Evolutionary conservation across 768 basidiomycete genomes (phyloP).

Genomic region (Naganishia vaughanmartiniae): DNA sequence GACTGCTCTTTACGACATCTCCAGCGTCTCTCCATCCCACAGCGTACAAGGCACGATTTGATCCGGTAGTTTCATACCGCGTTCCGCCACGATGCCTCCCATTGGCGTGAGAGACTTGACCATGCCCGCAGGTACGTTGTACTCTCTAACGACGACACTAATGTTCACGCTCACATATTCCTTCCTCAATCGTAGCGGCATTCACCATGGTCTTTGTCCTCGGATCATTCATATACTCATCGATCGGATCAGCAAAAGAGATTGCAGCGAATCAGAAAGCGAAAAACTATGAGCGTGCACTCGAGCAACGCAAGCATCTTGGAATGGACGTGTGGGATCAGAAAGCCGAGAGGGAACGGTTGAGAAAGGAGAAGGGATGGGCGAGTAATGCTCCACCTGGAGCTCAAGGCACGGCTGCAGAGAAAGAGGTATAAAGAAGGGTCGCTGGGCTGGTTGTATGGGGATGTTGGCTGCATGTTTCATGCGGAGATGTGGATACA

Average conservation of each 20-base stretch:
- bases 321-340: constrained; percentile 38
- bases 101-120: constrained; percentile 12
- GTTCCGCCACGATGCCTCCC: background rate
- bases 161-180: background rate
- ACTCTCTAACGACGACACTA: background rate
- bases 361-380: constrained; percentile 26
- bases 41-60: no score
- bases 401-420: background rate
- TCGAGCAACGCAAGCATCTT: constrained; percentile 33
- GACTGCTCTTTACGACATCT: no score
- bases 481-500: background rate
- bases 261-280: constrained; percentile 35
- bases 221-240: constrained; percentile 38
- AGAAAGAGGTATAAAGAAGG: background rate
- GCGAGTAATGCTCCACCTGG: constrained; percentile 15
- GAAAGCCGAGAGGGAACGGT: constrained; percentile 24
- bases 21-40: no score
- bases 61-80: background rate
- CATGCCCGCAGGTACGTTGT: constrained; percentile 2
- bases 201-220: constrained; percentile 45
- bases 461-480: background rate
- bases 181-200: constrained; percentile 31
- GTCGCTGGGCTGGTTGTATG: background rate
- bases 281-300: constrained; percentile 24
- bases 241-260: constrained; percentile 36